phyloP scores from a whole-genome alignment of 2,329 filamentous ascomycete species.

The Sporothrix humicola region DNA sequence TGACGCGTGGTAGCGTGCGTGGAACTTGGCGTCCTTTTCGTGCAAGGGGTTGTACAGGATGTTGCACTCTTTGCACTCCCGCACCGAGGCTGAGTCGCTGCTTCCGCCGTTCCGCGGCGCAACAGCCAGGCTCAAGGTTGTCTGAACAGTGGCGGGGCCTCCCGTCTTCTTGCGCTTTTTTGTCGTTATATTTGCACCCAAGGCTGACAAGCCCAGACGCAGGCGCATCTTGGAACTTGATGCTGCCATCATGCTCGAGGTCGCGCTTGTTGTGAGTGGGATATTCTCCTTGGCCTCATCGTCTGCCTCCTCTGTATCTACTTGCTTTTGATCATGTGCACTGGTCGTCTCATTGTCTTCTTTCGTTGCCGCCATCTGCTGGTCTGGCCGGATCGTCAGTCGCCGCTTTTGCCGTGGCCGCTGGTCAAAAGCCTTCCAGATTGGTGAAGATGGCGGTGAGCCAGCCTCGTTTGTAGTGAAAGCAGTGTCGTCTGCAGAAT shows the following conservation, averaged over 20 bases:
- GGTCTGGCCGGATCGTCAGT: conserved; percentile 36
- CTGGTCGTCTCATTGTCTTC: background rate
- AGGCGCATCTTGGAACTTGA: conserved; percentile 32
- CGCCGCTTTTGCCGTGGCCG: conserved; percentile 37
- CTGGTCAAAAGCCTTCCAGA: background rate
- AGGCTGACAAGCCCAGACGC: conserved; percentile 22
- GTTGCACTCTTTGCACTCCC: conserved; percentile 51
- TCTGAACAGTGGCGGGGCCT: conserved; percentile 46
- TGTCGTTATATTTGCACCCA: background rate
- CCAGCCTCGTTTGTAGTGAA: background rate
- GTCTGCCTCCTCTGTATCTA: background rate
- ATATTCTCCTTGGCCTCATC: background rate
- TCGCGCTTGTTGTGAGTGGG: background rate
- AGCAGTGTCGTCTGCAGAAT: background rate
- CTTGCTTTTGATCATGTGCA: background rate
- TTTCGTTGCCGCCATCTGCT: background rate
- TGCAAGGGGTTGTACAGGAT: conserved; percentile 55
- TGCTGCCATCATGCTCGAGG: conserved; percentile 11
- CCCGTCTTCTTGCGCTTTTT: conserved; percentile 4
- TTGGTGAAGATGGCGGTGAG: conserved; percentile 28
- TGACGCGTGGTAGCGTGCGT: conserved; percentile 47
- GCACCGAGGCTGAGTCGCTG: conserved; percentile 43
- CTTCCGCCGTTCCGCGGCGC: conserved; percentile 36
- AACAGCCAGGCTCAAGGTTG: conserved; percentile 50
- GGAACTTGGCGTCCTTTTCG: conserved; percentile 51